Base-by-base conservation (phyloP, 768 basidiomycete species). In the Strobilomyces dryophilus region DNA sequence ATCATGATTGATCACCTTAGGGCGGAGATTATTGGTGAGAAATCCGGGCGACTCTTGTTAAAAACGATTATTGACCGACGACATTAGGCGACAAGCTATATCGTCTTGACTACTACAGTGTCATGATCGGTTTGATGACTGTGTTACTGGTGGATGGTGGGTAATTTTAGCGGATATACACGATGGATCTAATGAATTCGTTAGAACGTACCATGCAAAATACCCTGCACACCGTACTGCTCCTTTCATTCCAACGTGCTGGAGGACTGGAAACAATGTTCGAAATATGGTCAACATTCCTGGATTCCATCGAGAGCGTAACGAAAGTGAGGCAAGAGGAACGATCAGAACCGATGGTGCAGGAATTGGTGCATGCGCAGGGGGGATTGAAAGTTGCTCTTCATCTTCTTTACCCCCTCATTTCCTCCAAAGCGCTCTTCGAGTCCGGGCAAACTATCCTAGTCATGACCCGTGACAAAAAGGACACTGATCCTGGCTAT, bases 361-460 rank as follows among this genome's bases (percentile, higher is more conserved):
- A 84, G 55, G 84, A 86, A 53, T 76, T 92, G 40, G 74, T 82
- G 5, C 85, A 90, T 62, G 89, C 89, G 2, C 90, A 86, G 49
- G 82, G 85, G 41, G 91, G 87, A 8, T 69, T 95, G 47, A 93
- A 92, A 69, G 83, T 92, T 40, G 84, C 85, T 0, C 74, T 95
- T 35, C 83, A 88, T 58, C 75, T 95, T 40, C 72, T 98, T 39
- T 77, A 82, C 53, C 81, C 87, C 11, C 74, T 98, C 41, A 77
- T 92, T 24, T 85, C 88, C 2, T 80, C 90, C 26, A 89, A 89
- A 60, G 79, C 89, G 12, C 74, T 95, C 24, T 79, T 93, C 50
- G 94, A 98, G 53, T 89, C 92, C 8, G 79, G 83, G 3, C 95
- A 98, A 70, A 95, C 92, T 0, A 66, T 77, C 4, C 70, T 89